Conservation (phyloP, 2,329 filamentous ascomycete species). For the Fusarium camptoceras region DNA sequence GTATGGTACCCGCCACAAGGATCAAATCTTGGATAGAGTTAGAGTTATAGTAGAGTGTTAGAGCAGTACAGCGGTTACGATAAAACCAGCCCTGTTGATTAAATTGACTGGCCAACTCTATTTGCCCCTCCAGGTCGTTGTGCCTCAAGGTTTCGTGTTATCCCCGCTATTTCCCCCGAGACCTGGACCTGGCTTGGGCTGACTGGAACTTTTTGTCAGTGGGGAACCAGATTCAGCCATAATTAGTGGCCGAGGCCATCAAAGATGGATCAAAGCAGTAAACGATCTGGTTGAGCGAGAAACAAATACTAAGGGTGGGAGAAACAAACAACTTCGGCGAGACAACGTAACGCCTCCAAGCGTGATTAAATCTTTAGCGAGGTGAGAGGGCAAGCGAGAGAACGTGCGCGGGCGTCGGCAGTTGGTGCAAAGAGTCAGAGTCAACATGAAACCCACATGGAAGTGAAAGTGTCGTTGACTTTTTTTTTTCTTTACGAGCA, state of each 20-base stretch:
- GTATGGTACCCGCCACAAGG: background rate
- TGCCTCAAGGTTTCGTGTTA: background rate
- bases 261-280: background rate
- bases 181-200: background rate
- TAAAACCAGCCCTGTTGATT: background rate
- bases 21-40: background rate
- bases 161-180: background rate
- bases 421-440: constrained; percentile 1
- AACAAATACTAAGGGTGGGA: background rate
- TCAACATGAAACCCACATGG: background rate
- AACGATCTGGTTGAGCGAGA: background rate
- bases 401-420: constrained; percentile 10
- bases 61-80: background rate
- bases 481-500: constrained; percentile 11
- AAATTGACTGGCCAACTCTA: background rate
- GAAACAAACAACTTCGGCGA: background rate
- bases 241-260: background rate
- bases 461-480: background rate
- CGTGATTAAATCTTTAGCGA: background rate
- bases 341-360: background rate
- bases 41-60: background rate
- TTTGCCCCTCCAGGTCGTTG: background rate
- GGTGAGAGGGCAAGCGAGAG: background rate
- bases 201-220: background rate
- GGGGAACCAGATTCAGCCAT: background rate